A percentile compares a stretch with the other conserved stretches of the same genome.
These are phyloP conservation scores for Mycena floridula DNA, from an alignment of 768 basidiomycete species.

Conservation along the genomic window DNA sequence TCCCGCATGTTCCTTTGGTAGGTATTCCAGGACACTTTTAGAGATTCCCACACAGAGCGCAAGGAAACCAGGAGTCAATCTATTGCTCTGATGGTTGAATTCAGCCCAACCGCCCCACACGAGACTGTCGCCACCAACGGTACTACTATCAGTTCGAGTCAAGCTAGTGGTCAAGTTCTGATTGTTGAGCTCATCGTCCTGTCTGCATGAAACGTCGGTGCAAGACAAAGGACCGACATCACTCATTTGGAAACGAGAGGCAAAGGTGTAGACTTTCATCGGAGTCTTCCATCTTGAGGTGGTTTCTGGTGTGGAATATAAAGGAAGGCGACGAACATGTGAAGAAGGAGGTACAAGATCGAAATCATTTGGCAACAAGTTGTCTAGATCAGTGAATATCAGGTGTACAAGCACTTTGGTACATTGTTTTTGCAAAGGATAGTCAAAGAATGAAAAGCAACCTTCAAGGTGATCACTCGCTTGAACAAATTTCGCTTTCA, in stretches of 20 bases:
- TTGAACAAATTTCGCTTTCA: conserved; percentile 57
- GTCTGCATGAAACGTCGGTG: no score
- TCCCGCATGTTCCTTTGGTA: not conserved
- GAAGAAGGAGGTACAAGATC: conserved; percentile 38
- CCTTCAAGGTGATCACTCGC: conserved; percentile 4
- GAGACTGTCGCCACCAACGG: not conserved
- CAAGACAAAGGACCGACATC: no score
- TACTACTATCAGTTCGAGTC: not conserved
- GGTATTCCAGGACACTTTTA: not conserved
- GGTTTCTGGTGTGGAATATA: no score
- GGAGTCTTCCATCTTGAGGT: no score
- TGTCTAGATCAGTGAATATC: conserved; percentile 38
- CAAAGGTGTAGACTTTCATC: no score
- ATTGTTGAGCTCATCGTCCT: no score
- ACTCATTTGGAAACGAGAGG: no score
- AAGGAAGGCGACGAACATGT: conserved; percentile 54
- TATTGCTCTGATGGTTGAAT: not conserved
- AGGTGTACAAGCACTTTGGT: conserved; percentile 44
- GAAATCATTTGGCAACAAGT: conserved; percentile 22
- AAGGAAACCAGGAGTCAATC: not conserved
- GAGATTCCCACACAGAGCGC: not conserved
- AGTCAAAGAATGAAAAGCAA: not conserved
- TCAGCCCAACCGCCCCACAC: not conserved
- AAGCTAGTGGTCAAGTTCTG: not conserved
- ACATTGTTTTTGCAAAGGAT: conserved; percentile 26